These are phyloP conservation scores for Fusarium mangiferae DNA, from an alignment of 2,329 filamentous ascomycete species.

Conservation along the genomic window DNA sequence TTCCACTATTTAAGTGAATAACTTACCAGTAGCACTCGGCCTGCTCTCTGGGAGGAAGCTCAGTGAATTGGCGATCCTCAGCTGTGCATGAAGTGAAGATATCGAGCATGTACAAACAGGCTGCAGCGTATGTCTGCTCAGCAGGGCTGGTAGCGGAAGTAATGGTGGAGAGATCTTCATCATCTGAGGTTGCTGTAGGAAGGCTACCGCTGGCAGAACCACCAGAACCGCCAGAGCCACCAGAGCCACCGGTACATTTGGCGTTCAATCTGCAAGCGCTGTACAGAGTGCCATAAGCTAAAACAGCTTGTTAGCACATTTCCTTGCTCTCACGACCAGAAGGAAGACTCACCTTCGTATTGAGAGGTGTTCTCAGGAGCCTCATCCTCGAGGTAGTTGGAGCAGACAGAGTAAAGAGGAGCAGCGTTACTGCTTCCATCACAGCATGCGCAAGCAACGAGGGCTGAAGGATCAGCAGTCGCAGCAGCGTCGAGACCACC, in stretches of 20 bases:
- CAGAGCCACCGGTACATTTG: constrained; percentile 12
- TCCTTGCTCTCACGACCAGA: too few relatives aligned
- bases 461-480: constrained; percentile 36
- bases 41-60: constrained; percentile 41
- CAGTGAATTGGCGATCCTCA: constrained; percentile 40
- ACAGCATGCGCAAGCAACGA: constrained; percentile 47
- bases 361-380: constrained; percentile 34
- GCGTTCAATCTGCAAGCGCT: constrained; percentile 32
- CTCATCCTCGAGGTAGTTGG: constrained; percentile 43
- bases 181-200: constrained; percentile 10
- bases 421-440: constrained; percentile 33
- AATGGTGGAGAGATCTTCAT: constrained; percentile 9
- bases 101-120: constrained; percentile 43
- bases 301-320: constrained; percentile 13
- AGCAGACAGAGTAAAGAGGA: constrained; percentile 44
- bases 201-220: neutral
- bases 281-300: constrained; percentile 45
- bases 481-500: constrained; percentile 40
- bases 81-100: constrained; percentile 43
- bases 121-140: constrained; percentile 36
- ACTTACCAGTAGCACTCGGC: constrained; percentile 50
- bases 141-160: constrained; percentile 18
- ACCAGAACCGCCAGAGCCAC: neutral
- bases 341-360: constrained; percentile 38
- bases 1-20: neutral